Base-by-base conservation (phyloP, 139 green algal species). In the Bryopsis sp. region DNA sequence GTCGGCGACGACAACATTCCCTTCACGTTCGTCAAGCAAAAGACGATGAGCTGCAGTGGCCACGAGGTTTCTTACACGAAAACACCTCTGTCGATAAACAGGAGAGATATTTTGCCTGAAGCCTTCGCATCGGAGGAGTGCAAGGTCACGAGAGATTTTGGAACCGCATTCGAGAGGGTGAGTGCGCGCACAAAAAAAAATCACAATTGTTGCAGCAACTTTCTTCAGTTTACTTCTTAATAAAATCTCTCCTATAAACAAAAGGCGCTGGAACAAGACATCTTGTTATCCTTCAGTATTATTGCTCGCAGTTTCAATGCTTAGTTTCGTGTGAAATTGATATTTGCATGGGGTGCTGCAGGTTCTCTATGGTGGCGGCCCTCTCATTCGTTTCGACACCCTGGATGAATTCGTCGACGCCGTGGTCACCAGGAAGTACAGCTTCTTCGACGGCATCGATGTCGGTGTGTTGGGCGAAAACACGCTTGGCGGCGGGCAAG, bases 81-180 rank as follows among this genome's bases (percentile, higher is more conserved):
- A 36, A 69, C 37, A 6, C 62, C 62, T 32, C 7, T 69, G 5
- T 69, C 62, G 5, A 50, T 69, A 5, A 35, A 69, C 26, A 35
- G 32, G 8, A 35, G 26, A 5, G 8, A 69, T 35, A 35, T 57
- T 4, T 37, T 69, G 26, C 62, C 62, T 11, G 62, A 69, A 54
- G 62, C 62, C 35, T 69, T 69, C 62, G n/a, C 62, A 3, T 58
- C 38, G 3, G 19, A 38, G 26, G 24, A 69, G 37, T 69, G 62
- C n/a, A 31, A 57, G 35, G 37, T 69, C 8, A 36, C 48, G 43
- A 35, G 62, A n/a, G 35, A 35, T 7, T 69, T 58, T 35, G 62
- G 62, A 50, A 69, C 62, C 3, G 19, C 33, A 36, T 69, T 57
- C 26, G 62, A 69, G n/a, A 69, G 54, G 26, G 62, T 69, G 37